Percentiles rank a stretch among this genome's conserved stretches.
Evolutionary conservation across 495 filamentous ascomycete genomes (phyloP).

Genomic region (Glutinoglossum americanum): DNA sequence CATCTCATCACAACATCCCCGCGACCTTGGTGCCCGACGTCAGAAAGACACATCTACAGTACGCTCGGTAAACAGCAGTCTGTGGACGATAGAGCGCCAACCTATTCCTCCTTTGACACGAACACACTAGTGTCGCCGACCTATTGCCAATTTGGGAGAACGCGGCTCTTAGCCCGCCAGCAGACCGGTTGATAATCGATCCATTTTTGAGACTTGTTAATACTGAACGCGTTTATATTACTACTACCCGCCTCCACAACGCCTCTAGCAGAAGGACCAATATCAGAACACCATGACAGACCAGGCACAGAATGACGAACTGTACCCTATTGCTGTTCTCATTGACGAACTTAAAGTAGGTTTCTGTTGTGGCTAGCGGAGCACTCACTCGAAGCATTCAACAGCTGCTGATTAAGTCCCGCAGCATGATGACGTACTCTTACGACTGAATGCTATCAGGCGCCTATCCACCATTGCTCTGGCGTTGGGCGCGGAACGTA

Average conservation of each 20-base stretch:
- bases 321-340: conserved; percentile 96
- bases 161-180: neutral
- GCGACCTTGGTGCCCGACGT: neutral
- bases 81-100: neutral
- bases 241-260: neutral
- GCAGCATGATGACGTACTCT: conserved; percentile 92
- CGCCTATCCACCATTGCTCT: conserved; percentile 94
- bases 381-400: conserved; percentile 8
- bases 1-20: conserved; percentile 1
- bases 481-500: conserved; percentile 83
- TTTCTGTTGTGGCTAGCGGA: conserved; percentile 5
- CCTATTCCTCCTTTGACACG: too few species aligned
- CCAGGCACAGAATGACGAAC: conserved; percentile 72
- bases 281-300: conserved; percentile 35
- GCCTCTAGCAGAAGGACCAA: neutral
- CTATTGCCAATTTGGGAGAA: conserved; percentile 1
- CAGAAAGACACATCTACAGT: neutral
- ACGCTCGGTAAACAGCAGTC: neutral
- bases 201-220: neutral
- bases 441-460: conserved; percentile 95
- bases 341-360: conserved; percentile 97
- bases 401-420: conserved; percentile 1
- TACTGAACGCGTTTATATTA: neutral
- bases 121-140: neutral
- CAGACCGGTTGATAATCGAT: neutral